Conservation (phyloP, 352 stramenopile species). For the Plasmopara viticola region DNA sequence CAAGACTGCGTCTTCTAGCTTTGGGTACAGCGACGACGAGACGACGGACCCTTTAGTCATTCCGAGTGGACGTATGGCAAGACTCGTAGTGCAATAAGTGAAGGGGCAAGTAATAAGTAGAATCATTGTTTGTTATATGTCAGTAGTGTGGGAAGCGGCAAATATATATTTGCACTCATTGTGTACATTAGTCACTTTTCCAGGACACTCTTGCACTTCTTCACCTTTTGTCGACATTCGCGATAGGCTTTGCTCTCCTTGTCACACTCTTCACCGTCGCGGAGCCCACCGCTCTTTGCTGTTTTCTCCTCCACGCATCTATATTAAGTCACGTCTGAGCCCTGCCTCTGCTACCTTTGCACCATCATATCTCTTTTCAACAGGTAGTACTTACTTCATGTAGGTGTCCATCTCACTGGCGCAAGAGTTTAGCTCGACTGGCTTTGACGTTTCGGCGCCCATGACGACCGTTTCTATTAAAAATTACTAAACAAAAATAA, state of each 20-base stretch:
- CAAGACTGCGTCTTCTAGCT: conserved; percentile 29
- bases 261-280: conserved; percentile 67
- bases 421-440: conserved; percentile 39
- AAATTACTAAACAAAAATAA: neutral
- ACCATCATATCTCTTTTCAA: conserved; percentile 2
- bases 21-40: conserved; percentile 34
- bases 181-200: conserved; percentile 14
- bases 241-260: conserved; percentile 55
- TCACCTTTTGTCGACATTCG: conserved; percentile 45
- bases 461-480: conserved; percentile 24
- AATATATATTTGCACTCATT: conserved; percentile 1
- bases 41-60: conserved; percentile 2
- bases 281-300: conserved; percentile 50
- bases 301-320: conserved; percentile 61
- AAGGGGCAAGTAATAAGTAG: neutral
- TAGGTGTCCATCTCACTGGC: conserved; percentile 54
- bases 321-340: neutral
- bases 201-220: conserved; percentile 27
- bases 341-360: no score
- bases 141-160: conserved; percentile 13
- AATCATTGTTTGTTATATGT: conserved; percentile 9
- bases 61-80: neutral
- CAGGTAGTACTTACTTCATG: conserved; percentile 51
- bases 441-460: conserved; percentile 61
- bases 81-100: neutral